Conservation (phyloP, 1,139 yeast genomes). For the Geotrichum phurueaensis region DNA sequence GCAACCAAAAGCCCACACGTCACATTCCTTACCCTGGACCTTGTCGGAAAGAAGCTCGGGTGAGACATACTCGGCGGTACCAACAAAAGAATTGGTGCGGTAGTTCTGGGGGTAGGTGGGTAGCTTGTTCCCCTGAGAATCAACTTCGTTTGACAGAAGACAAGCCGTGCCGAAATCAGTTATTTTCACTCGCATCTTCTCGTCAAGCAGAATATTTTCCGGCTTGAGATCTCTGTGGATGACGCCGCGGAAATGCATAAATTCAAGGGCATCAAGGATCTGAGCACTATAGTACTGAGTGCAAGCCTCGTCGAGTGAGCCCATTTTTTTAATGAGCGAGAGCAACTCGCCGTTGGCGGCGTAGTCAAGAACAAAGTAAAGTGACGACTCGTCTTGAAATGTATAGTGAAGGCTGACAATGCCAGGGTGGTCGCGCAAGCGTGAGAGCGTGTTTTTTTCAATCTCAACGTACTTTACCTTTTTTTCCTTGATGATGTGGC, state of each 20-base stretch:
- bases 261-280: constrained; percentile 77
- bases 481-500: constrained; percentile 90
- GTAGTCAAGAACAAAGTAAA: constrained; percentile 87
- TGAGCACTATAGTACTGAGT: constrained; percentile 71
- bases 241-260: constrained; percentile 77
- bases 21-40: constrained; percentile 79
- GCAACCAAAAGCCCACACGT: constrained; percentile 96
- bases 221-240: constrained; percentile 95
- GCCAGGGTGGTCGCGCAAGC: constrained; percentile 82
- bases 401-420: constrained; percentile 84
- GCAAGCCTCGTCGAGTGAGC: constrained; percentile 72
- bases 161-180: constrained; percentile 99
- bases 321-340: constrained; percentile 64
- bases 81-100: constrained; percentile 78
- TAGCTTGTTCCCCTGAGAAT: constrained; percentile 19
- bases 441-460: constrained; percentile 85
- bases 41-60: constrained; percentile 87
- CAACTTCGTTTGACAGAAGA: constrained; percentile 51
- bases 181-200: constrained; percentile 72
- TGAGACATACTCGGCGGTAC: constrained; percentile 85
- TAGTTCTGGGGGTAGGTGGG: constrained; percentile 43
- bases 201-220: constrained; percentile 74
- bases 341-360: constrained; percentile 91
- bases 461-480: constrained; percentile 94
- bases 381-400: constrained; percentile 81